Base-by-base conservation (phyloP, 768 basidiomycete species). In the Pleurotus djamor region DNA sequence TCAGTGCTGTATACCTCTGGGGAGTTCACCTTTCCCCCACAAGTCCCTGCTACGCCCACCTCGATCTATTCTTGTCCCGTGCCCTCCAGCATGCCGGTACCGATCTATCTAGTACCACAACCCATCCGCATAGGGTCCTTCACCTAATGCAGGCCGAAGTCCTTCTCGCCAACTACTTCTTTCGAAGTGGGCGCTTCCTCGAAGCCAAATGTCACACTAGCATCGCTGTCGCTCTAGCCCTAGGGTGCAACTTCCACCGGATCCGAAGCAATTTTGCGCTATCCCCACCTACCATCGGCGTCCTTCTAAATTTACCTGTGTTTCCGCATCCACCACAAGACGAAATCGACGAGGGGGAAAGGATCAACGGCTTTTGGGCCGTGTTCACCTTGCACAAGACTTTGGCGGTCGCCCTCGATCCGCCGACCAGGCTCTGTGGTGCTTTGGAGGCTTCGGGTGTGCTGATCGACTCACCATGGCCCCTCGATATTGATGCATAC, bases 291-390 rank as follows among this genome's bases (percentile, higher is more conserved):
- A 65, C 72, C 1, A 73, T 77, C 56, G 64, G 76, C 69, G 60
- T 81, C 63, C 36, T 72, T 64, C 64, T 80, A 66, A 71, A 74
- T 62, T 72, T 80, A 6, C 74, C 84, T 48, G 71, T 58, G 9
- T n/a, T 49, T n/a, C 57, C 48, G 10, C 44, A 48, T 64, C 74
- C 17, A 63, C 79, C 66, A 62, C 76, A 52, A 14, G 79, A 82
- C 64, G 63, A 70, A 28, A 67, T 83, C 17, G 86, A 87, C 60
- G 85, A 87, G 66, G 86, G 82, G n/a, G 87, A 88, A 65, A 78
- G 85, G 37, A 86, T 88, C 59, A 84, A 84, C 58, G 83, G 79
- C 0, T 88, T 89, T 67, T 89, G 87, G 87, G 73, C 81, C 0
- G 83, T 83, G 3, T 80, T 84, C 61, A 72, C 75, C 47, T 74